Evolutionary conservation across 257 asterid genomes (phyloP), one percentile per base, ranked within the genome.

Genomic region (Gentiana macrophylla): DNA sequence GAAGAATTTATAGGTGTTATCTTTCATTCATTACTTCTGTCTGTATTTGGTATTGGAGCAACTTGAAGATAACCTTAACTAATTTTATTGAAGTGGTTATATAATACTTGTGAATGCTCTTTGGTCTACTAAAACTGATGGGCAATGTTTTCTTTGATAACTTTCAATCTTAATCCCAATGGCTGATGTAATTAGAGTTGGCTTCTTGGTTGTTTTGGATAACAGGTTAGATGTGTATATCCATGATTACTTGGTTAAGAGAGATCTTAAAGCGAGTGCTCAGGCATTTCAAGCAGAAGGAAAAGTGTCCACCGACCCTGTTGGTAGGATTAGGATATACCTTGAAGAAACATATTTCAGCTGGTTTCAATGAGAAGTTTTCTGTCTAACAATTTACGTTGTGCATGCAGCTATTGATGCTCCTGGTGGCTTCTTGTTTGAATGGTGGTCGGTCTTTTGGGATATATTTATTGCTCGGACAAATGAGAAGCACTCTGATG

Each of bases 401-500:
- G 59, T 41, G 49, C 6, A 9, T 69, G 50, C 86, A 92, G 99
- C 99, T 59, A 92, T 92, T 15, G 99, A 92, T 80, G 99, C 99
- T 55, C 99, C 99, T 35, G 99, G 99, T 62, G 99, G 99, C 34
- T 92, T 92, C 74, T 86, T 92, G 41, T 92, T 92, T 33, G 99
- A 92, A 62, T 92, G 99, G 97, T 92, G 99, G 99, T 92, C 99
- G 0, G 99, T 92, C 35, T 92, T 92, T 63, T 92, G 99, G 99
- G 99, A 92, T 74, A 92, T 92, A 69, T 92, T 92, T 49, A 92
- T 92, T 57, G 99, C 97, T 34, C 74, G 99, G 84, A 92, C 97
- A 43, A 92, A 92, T 66, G 99, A 92, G 69, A 92, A 92, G 79
- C 99, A 92, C 69, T 92, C 99, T 2, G 99, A 92, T 58, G 95